phyloP scores from a whole-genome alignment of 352 stramenopile species.

The Globisporangium rhizosaccharum region DNA sequence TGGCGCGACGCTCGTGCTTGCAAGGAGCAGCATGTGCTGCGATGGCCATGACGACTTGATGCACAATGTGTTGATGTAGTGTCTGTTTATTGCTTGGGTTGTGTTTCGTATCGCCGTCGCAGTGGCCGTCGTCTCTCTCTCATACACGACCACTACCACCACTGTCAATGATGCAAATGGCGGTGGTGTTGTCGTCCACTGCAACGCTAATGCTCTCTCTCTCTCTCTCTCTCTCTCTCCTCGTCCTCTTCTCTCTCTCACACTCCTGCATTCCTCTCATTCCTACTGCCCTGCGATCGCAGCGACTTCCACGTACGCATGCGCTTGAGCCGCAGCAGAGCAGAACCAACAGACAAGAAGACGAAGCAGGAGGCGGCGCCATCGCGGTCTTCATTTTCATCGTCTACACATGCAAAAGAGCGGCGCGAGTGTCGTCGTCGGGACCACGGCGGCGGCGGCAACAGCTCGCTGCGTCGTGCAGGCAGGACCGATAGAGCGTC shows the following conservation, averaged over 20 bases:
- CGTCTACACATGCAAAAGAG: conserved; percentile 20
- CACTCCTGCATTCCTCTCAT: not conserved
- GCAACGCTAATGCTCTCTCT: too few relatives aligned
- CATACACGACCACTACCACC: too few relatives aligned
- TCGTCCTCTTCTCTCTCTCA: not conserved
- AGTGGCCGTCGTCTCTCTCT: too few relatives aligned
- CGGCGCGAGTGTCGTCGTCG: not conserved
- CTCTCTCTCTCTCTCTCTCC: not conserved
- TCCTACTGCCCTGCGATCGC: not conserved
- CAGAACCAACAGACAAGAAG: not conserved
- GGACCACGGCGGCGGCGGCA: not conserved
- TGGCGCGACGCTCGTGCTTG: too few relatives aligned
- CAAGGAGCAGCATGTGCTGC: too few relatives aligned
- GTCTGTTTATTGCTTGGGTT: too few relatives aligned
- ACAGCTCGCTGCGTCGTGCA: not conserved
- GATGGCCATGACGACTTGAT: too few relatives aligned
- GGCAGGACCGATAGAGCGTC: not conserved
- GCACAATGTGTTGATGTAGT: too few relatives aligned
- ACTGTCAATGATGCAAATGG: too few relatives aligned
- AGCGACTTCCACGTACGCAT: too few relatives aligned
- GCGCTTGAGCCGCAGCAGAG: not conserved
- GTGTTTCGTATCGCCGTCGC: too few relatives aligned
- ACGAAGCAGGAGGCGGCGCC: not conserved
- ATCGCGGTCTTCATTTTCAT: conserved; percentile 7
- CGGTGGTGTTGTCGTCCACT: too few relatives aligned